These are phyloP conservation scores for Ligustrum vulgare DNA, from an alignment of 257 asterid genomes.

Conservation along the genomic window DNA sequence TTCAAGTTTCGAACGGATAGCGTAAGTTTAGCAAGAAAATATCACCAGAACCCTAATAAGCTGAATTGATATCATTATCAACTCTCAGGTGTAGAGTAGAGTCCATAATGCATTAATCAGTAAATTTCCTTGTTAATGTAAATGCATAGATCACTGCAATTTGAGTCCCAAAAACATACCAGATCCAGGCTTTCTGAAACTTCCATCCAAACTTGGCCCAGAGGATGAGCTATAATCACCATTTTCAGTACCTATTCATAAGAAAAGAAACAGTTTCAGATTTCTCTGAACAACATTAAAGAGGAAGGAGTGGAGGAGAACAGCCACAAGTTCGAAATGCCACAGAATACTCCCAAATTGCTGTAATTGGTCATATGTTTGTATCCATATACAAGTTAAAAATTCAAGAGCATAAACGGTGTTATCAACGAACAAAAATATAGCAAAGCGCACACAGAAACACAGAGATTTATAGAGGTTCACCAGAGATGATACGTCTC, in stretches of 20 bases:
- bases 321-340: background rate
- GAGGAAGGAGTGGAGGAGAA: background rate
- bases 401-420: background rate
- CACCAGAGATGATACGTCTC: background rate
- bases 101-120: background rate
- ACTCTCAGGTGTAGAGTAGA: background rate
- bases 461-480: background rate
- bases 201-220: conserved; percentile 65
- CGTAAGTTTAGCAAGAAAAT: conserved; percentile 4
- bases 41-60: conserved; percentile 3
- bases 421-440: background rate
- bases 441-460: background rate
- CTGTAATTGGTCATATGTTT: background rate
- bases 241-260: conserved; percentile 46
- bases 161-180: conserved; percentile 38
- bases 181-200: conserved; percentile 59
- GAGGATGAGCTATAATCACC: conserved; percentile 60
- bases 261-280: conserved; percentile 2
- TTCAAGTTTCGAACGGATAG: conserved; percentile 1
- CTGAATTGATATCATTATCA: background rate
- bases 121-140: background rate
- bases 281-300: background rate
- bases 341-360: background rate
- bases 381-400: background rate
- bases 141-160: background rate